These are phyloP conservation scores for Acacia acuminata DNA, from an alignment of 306 rosid genomes.

Conservation along the genomic window DNA sequence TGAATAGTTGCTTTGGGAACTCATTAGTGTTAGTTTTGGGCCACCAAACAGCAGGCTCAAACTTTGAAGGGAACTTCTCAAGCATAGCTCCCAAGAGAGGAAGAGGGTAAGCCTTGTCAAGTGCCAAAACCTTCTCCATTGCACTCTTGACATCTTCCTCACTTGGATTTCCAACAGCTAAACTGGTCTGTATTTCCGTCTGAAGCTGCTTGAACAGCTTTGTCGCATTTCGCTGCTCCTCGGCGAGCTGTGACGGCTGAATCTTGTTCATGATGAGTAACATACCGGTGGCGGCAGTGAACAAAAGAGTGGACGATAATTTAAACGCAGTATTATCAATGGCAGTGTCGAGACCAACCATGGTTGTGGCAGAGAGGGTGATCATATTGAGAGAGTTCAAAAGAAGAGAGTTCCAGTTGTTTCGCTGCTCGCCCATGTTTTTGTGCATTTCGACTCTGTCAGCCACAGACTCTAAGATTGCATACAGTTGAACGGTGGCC, in stretches of 20 bases:
- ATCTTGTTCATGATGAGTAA: constrained; percentile 50
- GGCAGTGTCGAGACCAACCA: constrained; percentile 46
- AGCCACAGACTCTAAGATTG: constrained; percentile 47
- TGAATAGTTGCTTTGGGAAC: neutral
- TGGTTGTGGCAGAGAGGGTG: constrained; percentile 64
- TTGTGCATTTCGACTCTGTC: constrained; percentile 67
- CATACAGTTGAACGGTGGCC: constrained; percentile 41
- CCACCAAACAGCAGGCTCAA: constrained; percentile 76
- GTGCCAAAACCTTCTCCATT: constrained; percentile 49
- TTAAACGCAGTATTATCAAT: constrained; percentile 29
- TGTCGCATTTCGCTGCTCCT: constrained; percentile 64
- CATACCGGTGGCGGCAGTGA: constrained; percentile 65
- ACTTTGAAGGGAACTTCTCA: constrained; percentile 53
- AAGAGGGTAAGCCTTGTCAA: constrained; percentile 35
- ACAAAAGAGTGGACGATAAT: constrained; percentile 51
- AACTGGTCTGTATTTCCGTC: constrained; percentile 41
- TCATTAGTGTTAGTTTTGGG: constrained; percentile 24
- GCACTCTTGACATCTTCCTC: constrained; percentile 40
- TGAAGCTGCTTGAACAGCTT: constrained; percentile 56
- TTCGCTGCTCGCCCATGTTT: constrained; percentile 53
- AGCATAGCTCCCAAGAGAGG: constrained; percentile 66
- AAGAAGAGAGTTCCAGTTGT: constrained; percentile 65
- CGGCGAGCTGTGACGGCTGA: constrained; percentile 73
- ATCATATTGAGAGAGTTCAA: constrained; percentile 59
- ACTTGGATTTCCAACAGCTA: constrained; percentile 35